phyloP scores from a whole-genome alignment of 192 early-diverging fungal species.

The Backusella macrospora region DNA sequence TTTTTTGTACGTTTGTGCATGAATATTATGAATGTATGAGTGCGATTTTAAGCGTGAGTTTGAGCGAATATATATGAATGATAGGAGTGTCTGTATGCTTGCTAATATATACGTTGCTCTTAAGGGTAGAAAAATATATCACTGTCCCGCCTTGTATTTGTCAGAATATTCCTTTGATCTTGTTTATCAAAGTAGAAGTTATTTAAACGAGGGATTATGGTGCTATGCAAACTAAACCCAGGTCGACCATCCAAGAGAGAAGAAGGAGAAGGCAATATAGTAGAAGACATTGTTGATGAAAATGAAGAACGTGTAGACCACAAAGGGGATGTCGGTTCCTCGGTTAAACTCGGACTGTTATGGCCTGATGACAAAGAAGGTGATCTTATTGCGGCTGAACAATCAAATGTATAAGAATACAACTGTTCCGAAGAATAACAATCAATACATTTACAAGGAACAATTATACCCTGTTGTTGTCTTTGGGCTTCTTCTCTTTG shows the following conservation, averaged over 20 bases:
- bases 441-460: too few species aligned
- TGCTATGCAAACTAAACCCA: neutral
- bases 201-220: neutral
- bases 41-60: too few species aligned
- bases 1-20: too few species aligned
- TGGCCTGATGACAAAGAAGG: conserved; percentile 44
- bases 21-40: too few species aligned
- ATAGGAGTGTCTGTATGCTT: too few species aligned
- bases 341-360: conserved; percentile 47
- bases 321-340: neutral
- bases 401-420: too few species aligned
- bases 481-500: neutral
- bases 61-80: too few species aligned
- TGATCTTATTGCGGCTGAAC: too few species aligned
- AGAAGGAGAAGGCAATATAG: neutral
- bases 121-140: neutral
- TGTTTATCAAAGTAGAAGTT: neutral
- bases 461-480: too few species aligned
- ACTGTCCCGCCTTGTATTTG: neutral
- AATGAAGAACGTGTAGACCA: conserved; percentile 1
- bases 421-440: too few species aligned
- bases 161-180: neutral
- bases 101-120: neutral
- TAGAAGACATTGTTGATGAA: neutral
- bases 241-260: too few species aligned